Conservation (phyloP, 1,284 basidiomycete genomes). For the Ceratobasidium sp. region DNA sequence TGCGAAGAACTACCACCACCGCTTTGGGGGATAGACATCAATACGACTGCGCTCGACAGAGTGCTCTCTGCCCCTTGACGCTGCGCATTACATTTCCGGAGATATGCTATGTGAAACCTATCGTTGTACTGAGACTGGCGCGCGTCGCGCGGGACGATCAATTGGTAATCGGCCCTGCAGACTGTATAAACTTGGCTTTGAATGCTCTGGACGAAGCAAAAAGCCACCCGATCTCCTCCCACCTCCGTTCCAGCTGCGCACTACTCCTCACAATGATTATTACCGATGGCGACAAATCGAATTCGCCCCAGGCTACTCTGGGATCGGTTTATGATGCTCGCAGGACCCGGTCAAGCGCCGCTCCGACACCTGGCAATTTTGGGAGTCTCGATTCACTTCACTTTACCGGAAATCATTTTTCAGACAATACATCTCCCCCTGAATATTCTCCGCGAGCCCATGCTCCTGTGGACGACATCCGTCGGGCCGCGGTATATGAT, state of each 20-base stretch:
- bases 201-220: neutral
- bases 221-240: neutral
- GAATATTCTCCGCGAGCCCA: constrained; percentile 11
- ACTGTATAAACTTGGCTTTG: neutral
- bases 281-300: neutral
- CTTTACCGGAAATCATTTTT: neutral
- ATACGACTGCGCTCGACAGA: too few relatives aligned
- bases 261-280: neutral
- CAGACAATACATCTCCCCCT: neutral
- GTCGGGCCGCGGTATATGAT: neutral
- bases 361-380: neutral
- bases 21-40: too few relatives aligned
- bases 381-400: neutral
- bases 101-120: neutral
- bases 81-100: too few relatives aligned
- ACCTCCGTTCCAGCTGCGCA: neutral
- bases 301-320: neutral
- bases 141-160: constrained; percentile 1
- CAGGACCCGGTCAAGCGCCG: neutral
- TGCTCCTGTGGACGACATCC: neutral
- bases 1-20: too few relatives aligned
- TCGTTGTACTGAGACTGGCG: neutral
- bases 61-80: too few relatives aligned
- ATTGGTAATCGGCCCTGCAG: neutral
- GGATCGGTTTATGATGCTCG: neutral